phyloP scores from a whole-genome alignment of 306 rosid genomes.

The Prunus davidiana region DNA sequence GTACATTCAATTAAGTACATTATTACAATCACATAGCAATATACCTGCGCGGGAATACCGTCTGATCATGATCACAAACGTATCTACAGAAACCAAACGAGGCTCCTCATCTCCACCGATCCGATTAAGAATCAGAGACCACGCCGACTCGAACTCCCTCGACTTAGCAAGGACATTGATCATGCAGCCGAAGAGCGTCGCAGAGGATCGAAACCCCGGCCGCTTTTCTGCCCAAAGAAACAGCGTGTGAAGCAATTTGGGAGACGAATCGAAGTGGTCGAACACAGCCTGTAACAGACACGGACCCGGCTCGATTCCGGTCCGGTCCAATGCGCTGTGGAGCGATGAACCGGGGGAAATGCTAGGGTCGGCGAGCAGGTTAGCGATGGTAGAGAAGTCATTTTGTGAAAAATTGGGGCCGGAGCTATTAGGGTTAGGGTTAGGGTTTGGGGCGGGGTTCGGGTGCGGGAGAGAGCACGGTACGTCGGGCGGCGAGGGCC shows the following conservation, averaged over 20 bases:
- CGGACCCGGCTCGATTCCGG: slow-evolving; percentile 52
- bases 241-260: slow-evolving; percentile 60
- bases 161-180: slow-evolving; percentile 59
- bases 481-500: slow-evolving; percentile 38
- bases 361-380: slow-evolving; percentile 45
- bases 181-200: slow-evolving; percentile 43
- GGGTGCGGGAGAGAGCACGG: neutral
- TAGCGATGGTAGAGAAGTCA: slow-evolving; percentile 46
- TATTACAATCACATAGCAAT: neutral
- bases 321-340: slow-evolving; percentile 45
- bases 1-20: neutral
- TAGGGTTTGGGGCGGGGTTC: slow-evolving; percentile 5
- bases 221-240: slow-evolving; percentile 68
- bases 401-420: slow-evolving; percentile 17
- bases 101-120: slow-evolving; percentile 28
- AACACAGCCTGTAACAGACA: slow-evolving; percentile 40
- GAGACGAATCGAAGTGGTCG: slow-evolving; percentile 62
- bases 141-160: slow-evolving; percentile 63
- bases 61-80: slow-evolving; percentile 75
- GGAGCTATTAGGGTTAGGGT: slow-evolving; percentile 11
- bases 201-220: slow-evolving; percentile 45
- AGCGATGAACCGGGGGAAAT: slow-evolving; percentile 51
- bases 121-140: slow-evolving; percentile 54
- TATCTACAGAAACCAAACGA: slow-evolving; percentile 45
- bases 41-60: slow-evolving; percentile 82